These are phyloP conservation scores for Tricholoma matsutake DNA, from an alignment of 768 basidiomycete genomes.

Conservation along the genomic window DNA sequence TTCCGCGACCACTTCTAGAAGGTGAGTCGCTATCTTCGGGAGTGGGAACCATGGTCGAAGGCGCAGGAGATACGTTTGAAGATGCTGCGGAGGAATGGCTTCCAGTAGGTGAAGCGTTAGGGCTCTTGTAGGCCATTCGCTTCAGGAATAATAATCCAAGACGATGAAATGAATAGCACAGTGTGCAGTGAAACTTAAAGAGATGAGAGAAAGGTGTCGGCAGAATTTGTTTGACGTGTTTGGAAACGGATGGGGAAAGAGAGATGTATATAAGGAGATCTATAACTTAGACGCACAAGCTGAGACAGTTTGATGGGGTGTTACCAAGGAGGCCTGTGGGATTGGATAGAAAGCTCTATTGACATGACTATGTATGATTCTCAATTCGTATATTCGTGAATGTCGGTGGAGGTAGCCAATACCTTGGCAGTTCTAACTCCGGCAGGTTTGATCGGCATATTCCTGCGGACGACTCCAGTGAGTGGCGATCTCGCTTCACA, in stretches of 20 bases:
- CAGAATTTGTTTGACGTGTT: conserved; percentile 34
- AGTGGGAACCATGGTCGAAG: conserved; percentile 35
- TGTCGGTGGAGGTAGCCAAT: conserved; percentile 24
- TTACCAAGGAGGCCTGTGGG: conserved; percentile 42
- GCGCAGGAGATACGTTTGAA: conserved; percentile 43
- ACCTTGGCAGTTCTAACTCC: conserved; percentile 19
- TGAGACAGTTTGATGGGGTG: conserved; percentile 40
- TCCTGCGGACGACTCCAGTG: conserved; percentile 25
- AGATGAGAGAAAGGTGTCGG: conserved; percentile 27
- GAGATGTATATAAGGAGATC: conserved; percentile 37
- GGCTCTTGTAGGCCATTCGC: conserved; percentile 50
- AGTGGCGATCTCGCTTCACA: conserved; percentile 8
- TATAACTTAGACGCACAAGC: conserved; percentile 19
- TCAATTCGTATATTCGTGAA: conserved; percentile 15
- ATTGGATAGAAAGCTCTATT: conserved; percentile 27
- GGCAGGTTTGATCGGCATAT: conserved; percentile 34
- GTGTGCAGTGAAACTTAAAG: conserved; percentile 32
- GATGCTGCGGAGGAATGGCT: conserved; percentile 45
- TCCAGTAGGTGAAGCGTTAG: conserved; percentile 45
- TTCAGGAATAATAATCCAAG: conserved; percentile 10
- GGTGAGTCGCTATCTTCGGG: conserved; percentile 22
- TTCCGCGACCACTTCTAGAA: conserved; percentile 36
- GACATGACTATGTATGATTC: conserved; percentile 28
- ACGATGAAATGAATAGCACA: conserved; percentile 18
- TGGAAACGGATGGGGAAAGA: conserved; percentile 25